Evolutionary conservation across 257 asterid genomes (phyloP).

Genomic region (Eucommia ulmoides): DNA sequence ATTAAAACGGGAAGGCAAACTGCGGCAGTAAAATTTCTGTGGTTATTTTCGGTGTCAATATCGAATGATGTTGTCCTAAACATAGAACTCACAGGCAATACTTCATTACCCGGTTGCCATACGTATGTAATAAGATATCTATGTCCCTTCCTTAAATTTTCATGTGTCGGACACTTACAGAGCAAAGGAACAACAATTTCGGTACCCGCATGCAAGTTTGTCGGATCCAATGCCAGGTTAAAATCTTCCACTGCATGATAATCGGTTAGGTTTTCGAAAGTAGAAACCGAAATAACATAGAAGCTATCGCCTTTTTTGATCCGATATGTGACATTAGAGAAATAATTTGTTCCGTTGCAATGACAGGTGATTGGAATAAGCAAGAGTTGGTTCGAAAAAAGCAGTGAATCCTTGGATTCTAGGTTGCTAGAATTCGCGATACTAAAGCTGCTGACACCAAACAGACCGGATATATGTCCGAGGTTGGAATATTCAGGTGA

Average conservation of each 20-base stretch:
- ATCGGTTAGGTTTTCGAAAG: neutral
- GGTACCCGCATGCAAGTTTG: neutral
- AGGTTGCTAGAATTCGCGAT: neutral
- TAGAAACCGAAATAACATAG: neutral
- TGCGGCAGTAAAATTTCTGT: neutral
- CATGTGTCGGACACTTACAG: neutral
- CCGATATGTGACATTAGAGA: neutral
- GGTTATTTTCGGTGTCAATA: neutral
- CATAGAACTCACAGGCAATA: neutral
- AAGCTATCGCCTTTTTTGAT: neutral
- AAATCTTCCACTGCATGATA: neutral
- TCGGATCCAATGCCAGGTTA: neutral
- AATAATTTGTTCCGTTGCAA: neutral
- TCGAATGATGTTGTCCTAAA: neutral
- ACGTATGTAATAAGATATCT: neutral
- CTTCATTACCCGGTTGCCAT: neutral
- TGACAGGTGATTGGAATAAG: neutral
- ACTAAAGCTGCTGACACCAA: neutral
- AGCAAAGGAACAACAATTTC: neutral
- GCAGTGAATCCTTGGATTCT: neutral
- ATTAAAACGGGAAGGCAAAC: conserved; percentile 3
- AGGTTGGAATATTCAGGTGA: neutral
- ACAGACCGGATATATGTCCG: neutral
- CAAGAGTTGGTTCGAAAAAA: neutral
- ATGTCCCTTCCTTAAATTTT: neutral